A percentile compares a stretch with the other conserved stretches of the same genome.
Evolutionary conservation across 495 filamentous ascomycete species (phyloP).

Genomic region (Xylaria nigripes): DNA sequence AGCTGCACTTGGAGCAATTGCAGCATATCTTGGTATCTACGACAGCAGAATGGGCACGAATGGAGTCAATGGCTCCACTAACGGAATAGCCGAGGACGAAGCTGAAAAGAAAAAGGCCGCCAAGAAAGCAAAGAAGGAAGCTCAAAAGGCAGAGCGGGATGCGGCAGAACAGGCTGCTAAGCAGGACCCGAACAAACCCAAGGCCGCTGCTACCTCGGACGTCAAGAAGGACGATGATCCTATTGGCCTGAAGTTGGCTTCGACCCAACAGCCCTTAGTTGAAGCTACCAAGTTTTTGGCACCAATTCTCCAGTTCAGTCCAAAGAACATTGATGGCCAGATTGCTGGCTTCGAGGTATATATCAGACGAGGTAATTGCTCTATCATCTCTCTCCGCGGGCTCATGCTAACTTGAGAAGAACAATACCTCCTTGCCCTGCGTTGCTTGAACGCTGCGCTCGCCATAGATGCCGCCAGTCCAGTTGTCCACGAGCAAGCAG

Average conservation of each 20-base stretch:
- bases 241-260: constrained; percentile 63
- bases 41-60: constrained; percentile 63
- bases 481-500: constrained; percentile 66
- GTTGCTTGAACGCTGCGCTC: constrained; percentile 68
- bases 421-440: constrained; percentile 77
- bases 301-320: constrained; percentile 69
- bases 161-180: constrained; percentile 66
- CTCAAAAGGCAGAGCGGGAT: constrained; percentile 72
- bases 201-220: constrained; percentile 45
- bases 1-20: constrained; percentile 75
- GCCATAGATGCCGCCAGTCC: constrained; percentile 62
- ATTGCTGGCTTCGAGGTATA: constrained; percentile 84
- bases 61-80: constrained; percentile 41
- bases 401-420: constrained; percentile 42
- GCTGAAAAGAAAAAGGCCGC: constrained; percentile 83
- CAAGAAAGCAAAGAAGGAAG: constrained; percentile 93
- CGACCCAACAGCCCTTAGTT: constrained; percentile 72
- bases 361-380: constrained; percentile 48
- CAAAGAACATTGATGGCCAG: constrained; percentile 77
- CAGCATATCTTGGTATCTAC: constrained; percentile 68
- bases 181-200: constrained; percentile 60
- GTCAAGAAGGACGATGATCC: constrained; percentile 89
- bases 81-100: constrained; percentile 48
- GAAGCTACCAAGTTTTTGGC: constrained; percentile 82
- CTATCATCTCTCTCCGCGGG: not conserved